Evolutionary conservation across 257 asterid species (phyloP).

Genomic region (Buddleja alternifolia): DNA sequence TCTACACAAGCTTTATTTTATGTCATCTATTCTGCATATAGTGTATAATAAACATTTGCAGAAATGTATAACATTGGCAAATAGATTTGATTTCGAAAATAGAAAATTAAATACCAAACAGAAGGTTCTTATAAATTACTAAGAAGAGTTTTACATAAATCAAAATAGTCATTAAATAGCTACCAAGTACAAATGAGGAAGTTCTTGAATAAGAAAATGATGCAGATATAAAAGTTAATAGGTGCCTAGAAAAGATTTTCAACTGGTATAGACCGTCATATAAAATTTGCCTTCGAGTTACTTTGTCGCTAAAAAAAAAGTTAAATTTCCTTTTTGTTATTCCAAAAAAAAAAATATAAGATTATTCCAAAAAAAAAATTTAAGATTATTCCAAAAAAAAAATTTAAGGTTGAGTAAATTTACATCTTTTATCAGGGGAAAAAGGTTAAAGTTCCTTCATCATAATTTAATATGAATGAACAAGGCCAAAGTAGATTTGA

Average conservation of each 20-base stretch:
- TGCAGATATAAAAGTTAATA: background rate
- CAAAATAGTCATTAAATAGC: constrained; percentile 1
- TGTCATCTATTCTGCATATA: constrained; percentile 7
- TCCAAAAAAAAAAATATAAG: no score
- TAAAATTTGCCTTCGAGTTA: no score
- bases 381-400: no score
- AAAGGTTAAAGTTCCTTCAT: no score
- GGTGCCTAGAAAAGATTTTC: background rate
- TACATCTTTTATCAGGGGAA: no score
- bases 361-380: no score
- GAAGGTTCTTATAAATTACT: background rate
- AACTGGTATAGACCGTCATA: no score
- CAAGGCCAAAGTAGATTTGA: no score
- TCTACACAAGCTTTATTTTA: background rate
- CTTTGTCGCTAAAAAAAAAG: no score
- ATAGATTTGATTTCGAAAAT: background rate
- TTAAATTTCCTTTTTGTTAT: no score
- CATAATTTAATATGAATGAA: no score
- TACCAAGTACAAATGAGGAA: background rate
- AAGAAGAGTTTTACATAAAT: background rate
- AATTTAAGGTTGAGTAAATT: no score
- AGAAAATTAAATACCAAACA: background rate
- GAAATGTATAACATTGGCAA: background rate
- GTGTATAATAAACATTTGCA: background rate
- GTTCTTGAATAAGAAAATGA: background rate